These are phyloP conservation scores for Talaromyces sp. DNA, from an alignment of 2,329 filamentous ascomycete genomes.

Conservation along the genomic window DNA sequence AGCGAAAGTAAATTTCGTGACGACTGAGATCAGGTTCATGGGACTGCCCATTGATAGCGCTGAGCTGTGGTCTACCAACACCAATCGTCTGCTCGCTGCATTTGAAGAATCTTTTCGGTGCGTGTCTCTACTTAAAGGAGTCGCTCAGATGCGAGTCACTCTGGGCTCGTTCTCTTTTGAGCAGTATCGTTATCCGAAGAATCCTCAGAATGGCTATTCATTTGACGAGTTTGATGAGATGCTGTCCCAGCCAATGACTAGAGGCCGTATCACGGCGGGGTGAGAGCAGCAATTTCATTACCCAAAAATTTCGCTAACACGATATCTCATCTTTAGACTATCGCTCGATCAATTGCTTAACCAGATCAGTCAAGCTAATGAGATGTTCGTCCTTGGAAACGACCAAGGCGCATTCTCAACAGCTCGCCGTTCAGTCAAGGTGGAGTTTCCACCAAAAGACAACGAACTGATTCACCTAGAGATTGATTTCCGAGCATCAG, in stretches of 20 bases:
- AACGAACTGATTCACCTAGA: constrained; percentile 37
- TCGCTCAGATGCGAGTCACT: constrained; percentile 42
- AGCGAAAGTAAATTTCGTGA: background rate
- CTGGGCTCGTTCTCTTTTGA: constrained; percentile 42
- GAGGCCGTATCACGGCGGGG: constrained; percentile 38
- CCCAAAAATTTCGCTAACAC: background rate
- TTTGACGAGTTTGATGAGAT: constrained; percentile 42
- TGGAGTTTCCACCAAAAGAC: constrained; percentile 36
- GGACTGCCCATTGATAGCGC: background rate
- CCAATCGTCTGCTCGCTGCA: constrained; percentile 27
- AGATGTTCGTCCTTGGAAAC: constrained; percentile 29
- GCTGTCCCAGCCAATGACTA: constrained; percentile 35
- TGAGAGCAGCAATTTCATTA: constrained; percentile 21
- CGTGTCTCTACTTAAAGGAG: constrained; percentile 31
- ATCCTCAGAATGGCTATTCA: constrained; percentile 26
- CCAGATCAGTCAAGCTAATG: constrained; percentile 27
- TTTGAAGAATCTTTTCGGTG: constrained; percentile 32
- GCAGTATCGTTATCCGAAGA: constrained; percentile 30
- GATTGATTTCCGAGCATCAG: constrained; percentile 31
- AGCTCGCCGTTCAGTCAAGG: constrained; percentile 38
- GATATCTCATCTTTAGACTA: background rate
- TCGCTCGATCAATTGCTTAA: constrained; percentile 22
- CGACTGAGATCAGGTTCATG: background rate
- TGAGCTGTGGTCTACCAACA: constrained; percentile 26
- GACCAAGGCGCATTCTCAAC: constrained; percentile 19